phyloP scores from a whole-genome alignment of 78 protist species.

The Dictyostelium brefeldianum region DNA sequence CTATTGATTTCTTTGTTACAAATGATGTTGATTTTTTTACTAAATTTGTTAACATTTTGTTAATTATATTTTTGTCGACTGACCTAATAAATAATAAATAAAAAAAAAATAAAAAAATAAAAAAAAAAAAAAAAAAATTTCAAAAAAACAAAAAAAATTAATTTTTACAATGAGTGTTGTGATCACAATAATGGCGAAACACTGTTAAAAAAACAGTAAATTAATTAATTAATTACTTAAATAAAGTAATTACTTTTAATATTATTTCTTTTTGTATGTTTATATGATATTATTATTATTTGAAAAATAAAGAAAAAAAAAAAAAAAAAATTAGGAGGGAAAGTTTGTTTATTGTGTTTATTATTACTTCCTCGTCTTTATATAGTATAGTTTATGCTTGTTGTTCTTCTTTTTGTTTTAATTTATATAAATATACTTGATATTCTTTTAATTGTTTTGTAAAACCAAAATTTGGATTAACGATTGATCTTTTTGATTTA shows the following conservation, averaged over 20 bases:
- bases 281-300: too few relatives aligned
- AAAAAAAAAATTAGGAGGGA: too few relatives aligned
- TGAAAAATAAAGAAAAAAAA: too few relatives aligned
- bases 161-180: background rate
- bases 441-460: background rate
- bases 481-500: slow-evolving; percentile 6
- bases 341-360: too few relatives aligned
- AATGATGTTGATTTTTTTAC: background rate
- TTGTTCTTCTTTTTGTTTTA: too few relatives aligned
- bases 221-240: too few relatives aligned
- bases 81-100: background rate
- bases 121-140: background rate
- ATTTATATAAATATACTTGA: background rate
- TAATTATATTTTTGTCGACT: background rate
- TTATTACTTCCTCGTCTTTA: too few relatives aligned
- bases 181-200: too few relatives aligned
- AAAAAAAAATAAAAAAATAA: background rate
- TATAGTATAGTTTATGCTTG: too few relatives aligned
- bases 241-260: too few relatives aligned
- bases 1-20: background rate
- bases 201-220: too few relatives aligned
- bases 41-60: slow-evolving; percentile 23
- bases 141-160: background rate
- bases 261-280: too few relatives aligned
- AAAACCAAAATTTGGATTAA: slow-evolving; percentile 46